Conservation (phyloP, 345 rosid genomes). For the Jatropha curcas region DNA sequence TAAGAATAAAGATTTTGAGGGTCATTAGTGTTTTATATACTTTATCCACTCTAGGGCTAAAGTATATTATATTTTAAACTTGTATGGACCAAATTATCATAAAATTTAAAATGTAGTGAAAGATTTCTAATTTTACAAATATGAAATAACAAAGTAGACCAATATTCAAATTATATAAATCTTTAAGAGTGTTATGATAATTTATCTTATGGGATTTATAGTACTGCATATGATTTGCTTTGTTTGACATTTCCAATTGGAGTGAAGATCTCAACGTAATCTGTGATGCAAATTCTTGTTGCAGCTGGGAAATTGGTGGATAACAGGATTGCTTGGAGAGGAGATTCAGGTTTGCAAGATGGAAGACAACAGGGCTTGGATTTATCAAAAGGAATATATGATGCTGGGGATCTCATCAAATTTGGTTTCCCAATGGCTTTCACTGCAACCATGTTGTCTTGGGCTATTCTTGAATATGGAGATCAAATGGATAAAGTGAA, state of each 20-base stretch:
- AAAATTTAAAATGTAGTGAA: no score
- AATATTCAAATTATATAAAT: no score
- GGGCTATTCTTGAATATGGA: slow-evolving; percentile 36
- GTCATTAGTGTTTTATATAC: no score
- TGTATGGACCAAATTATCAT: no score
- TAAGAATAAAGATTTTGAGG: no score
- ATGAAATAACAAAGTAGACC: no score
- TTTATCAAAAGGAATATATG: slow-evolving; percentile 29
- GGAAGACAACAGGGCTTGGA: slow-evolving; percentile 20
- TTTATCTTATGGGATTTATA: no score
- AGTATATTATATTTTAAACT: no score
- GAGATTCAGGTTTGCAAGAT: slow-evolving; percentile 31
- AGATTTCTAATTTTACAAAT: no score
- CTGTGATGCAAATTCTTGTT: not conserved
- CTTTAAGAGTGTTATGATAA: no score
- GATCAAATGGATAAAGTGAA: slow-evolving; percentile 18
- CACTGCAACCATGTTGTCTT: slow-evolving; percentile 29
- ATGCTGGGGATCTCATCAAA: slow-evolving; percentile 32
- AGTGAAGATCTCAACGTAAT: not conserved
- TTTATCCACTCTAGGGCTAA: no score
- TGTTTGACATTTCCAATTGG: not conserved
- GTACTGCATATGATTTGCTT: not conserved
- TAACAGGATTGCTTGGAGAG: slow-evolving; percentile 31
- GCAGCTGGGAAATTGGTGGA: slow-evolving; percentile 22
- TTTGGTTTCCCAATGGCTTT: slow-evolving; percentile 34